phyloP scores from a whole-genome alignment of 495 filamentous ascomycete genomes.

The Schizothecium vesticola region DNA sequence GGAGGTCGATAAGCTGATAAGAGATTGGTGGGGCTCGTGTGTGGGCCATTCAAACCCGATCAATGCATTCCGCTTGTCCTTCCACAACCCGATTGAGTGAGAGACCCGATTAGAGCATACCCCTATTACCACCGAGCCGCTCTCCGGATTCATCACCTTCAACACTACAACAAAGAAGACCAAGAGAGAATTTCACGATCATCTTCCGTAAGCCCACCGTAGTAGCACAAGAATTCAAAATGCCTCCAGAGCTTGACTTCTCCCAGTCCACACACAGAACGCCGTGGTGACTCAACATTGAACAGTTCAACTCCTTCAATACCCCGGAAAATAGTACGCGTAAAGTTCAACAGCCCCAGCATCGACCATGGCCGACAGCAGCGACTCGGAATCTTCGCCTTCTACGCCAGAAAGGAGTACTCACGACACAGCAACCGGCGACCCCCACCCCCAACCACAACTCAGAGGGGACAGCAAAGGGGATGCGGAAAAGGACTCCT shows the following conservation, averaged over 20 bases:
- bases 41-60: background rate
- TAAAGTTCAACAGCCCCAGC: background rate
- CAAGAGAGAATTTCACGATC: background rate
- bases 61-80: background rate
- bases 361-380: background rate
- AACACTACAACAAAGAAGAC: background rate
- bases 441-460: background rate
- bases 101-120: background rate
- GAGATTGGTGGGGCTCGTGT: background rate
- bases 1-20: slow-evolving; percentile 33
- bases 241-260: background rate
- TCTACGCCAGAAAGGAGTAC: background rate
- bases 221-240: background rate
- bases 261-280: background rate
- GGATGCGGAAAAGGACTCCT: background rate
- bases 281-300: background rate
- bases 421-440: background rate
- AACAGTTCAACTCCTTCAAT: background rate
- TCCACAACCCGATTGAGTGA: background rate
- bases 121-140: background rate
- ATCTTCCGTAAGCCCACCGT: background rate
- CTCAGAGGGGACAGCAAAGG: no score
- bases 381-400: background rate
- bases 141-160: background rate
- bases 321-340: background rate